phyloP scores from a whole-genome alignment of 148 eudicot species.

The Talinum fruticosum region DNA sequence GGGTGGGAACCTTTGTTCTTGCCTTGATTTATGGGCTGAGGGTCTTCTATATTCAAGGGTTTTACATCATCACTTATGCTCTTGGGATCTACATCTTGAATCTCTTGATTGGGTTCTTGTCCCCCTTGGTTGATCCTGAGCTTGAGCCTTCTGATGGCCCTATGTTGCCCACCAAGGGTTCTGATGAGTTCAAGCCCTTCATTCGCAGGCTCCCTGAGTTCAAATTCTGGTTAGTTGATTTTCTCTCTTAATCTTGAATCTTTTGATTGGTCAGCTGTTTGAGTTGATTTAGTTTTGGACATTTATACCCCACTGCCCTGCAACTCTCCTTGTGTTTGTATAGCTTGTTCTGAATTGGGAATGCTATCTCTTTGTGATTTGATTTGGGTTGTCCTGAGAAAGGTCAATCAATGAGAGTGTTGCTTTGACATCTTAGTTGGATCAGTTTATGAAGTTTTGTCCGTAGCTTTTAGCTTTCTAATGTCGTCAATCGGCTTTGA shows the following conservation, averaged over 20 bases:
- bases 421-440: background rate
- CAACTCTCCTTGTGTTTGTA: background rate
- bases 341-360: background rate
- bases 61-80: slow-evolving; percentile 64
- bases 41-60: slow-evolving; percentile 66
- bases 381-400: background rate
- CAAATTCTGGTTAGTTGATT: slow-evolving; percentile 59
- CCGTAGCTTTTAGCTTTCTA: background rate
- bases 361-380: background rate
- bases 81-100: slow-evolving; percentile 77
- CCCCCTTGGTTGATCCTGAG: slow-evolving; percentile 89
- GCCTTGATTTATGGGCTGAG: slow-evolving; percentile 51
- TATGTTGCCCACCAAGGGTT: slow-evolving; percentile 71
- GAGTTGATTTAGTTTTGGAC: background rate
- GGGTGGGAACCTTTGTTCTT: slow-evolving; percentile 59
- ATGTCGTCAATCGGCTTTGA: background rate
- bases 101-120: slow-evolving; percentile 71
- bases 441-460: background rate
- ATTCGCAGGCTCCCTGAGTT: slow-evolving; percentile 88
- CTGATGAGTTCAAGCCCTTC: slow-evolving; percentile 89
- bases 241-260: background rate
- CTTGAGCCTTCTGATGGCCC: slow-evolving; percentile 64
- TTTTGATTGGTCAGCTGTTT: background rate
- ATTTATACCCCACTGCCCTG: background rate
- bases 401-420: background rate